Conservation (phyloP, 225 moss, liverwort and hornwort genomes). For the Marchantia paleacea region DNA sequence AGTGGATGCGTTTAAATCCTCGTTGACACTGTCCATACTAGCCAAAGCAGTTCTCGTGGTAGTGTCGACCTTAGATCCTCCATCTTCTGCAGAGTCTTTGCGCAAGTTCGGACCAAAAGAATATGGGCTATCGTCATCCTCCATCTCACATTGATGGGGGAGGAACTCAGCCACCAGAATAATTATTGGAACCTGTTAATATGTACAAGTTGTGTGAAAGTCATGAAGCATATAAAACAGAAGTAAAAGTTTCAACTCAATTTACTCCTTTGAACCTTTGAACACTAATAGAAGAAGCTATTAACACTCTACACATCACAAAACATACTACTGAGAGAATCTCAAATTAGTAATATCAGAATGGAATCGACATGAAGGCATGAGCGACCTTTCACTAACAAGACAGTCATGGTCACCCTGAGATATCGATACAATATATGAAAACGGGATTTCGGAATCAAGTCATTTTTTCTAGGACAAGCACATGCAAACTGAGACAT, state of each 20-base stretch:
- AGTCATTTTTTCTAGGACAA: not conserved
- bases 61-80: not conserved
- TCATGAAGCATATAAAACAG: not conserved
- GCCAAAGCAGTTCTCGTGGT: not conserved
- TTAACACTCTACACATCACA: too few relatives aligned
- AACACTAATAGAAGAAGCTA: too few relatives aligned
- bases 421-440: too few relatives aligned
- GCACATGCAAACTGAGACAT: not conserved
- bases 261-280: too few relatives aligned
- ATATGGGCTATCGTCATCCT: conserved; percentile 42
- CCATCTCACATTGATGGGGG: conserved; percentile 79
- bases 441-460: too few relatives aligned
- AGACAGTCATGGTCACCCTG: too few relatives aligned
- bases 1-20: conserved; percentile 25
- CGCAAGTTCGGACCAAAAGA: conserved; percentile 47
- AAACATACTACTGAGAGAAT: too few relatives aligned
- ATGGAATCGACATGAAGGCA: too few relatives aligned
- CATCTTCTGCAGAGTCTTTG: conserved; percentile 23
- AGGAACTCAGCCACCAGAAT: conserved; percentile 74
- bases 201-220: not conserved
- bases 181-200: conserved; percentile 76
- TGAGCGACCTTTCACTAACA: too few relatives aligned
- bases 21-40: conserved; percentile 9
- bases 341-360: too few relatives aligned
- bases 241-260: too few relatives aligned